phyloP scores from a whole-genome alignment of 257 asterid genomes.

The Nicotiana knightiana region DNA sequence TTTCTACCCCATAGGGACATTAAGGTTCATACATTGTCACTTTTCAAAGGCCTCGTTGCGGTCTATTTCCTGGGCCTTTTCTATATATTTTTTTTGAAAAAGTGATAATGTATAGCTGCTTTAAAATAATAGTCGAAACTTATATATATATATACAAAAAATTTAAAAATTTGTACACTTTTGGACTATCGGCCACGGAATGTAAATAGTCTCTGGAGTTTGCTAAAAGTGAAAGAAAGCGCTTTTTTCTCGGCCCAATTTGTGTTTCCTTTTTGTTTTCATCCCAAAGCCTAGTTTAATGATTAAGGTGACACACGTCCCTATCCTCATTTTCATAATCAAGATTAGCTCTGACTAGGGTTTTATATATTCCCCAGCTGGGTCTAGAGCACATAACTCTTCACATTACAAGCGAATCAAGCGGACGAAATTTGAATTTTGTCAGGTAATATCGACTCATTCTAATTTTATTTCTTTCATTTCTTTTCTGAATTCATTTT shows the following conservation, averaged over 20 bases:
- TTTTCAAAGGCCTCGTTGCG: not conserved
- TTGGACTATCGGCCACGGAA: too few species aligned
- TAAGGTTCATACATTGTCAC: not conserved
- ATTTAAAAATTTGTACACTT: too few species aligned
- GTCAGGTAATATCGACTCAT: not conserved
- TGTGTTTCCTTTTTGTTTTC: not conserved
- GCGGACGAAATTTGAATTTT: not conserved
- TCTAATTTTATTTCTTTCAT: not conserved
- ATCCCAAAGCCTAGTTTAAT: not conserved
- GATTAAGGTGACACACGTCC: not conserved
- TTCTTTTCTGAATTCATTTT: not conserved
- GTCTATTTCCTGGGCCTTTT: too few species aligned
- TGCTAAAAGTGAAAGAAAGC: too few species aligned
- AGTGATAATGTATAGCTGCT: too few species aligned
- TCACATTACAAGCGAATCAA: not conserved
- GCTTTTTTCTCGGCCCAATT: not conserved
- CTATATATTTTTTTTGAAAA: too few species aligned
- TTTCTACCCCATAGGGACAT: too few species aligned
- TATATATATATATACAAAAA: too few species aligned
- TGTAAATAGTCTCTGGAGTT: too few species aligned
- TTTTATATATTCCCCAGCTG: not conserved
- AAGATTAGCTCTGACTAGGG: slow-evolving; percentile 2
- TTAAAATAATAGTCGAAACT: too few species aligned
- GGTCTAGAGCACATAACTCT: not conserved
- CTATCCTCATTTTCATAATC: not conserved